Conservation (phyloP, 73 alveolate species). For the Durusdinium trenchii region DNA sequence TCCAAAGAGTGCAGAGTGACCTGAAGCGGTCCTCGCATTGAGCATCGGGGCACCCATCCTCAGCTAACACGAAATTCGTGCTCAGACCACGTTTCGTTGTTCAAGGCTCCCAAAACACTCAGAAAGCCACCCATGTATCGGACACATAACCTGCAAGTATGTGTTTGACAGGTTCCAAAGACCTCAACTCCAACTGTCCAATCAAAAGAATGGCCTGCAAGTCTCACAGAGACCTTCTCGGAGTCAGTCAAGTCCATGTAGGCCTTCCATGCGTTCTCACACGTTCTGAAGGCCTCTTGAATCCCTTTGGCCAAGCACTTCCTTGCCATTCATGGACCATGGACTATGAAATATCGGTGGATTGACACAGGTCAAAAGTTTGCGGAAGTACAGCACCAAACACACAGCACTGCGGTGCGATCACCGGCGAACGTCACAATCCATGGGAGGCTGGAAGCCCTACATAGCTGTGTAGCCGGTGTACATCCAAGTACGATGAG, state of each 20-base stretch:
- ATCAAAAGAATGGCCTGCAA: slow-evolving; percentile 18
- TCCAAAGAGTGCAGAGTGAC: neutral
- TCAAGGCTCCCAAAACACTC: neutral
- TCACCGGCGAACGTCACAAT: no score
- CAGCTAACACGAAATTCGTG: neutral
- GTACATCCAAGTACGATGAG: no score
- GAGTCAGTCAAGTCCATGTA: slow-evolving; percentile 75
- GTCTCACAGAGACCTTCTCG: slow-evolving; percentile 74
- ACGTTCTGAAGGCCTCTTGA: neutral
- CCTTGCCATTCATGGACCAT: neutral
- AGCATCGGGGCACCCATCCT: slow-evolving; percentile 92
- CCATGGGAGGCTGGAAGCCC: no score
- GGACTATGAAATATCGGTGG: neutral
- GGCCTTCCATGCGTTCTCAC: neutral
- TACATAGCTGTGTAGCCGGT: no score
- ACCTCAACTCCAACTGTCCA: neutral
- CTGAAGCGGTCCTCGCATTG: slow-evolving; percentile 94
- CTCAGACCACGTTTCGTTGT: no score
- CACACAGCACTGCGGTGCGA: no score
- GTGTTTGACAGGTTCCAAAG: neutral
- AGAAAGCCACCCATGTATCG: slow-evolving; percentile 57
- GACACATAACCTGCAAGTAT: slow-evolving; percentile 66
- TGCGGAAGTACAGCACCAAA: no score
- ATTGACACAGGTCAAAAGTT: no score
- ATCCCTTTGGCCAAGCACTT: neutral